Conservation (phyloP, 345 rosid species). For the Gossypium raimondii region DNA sequence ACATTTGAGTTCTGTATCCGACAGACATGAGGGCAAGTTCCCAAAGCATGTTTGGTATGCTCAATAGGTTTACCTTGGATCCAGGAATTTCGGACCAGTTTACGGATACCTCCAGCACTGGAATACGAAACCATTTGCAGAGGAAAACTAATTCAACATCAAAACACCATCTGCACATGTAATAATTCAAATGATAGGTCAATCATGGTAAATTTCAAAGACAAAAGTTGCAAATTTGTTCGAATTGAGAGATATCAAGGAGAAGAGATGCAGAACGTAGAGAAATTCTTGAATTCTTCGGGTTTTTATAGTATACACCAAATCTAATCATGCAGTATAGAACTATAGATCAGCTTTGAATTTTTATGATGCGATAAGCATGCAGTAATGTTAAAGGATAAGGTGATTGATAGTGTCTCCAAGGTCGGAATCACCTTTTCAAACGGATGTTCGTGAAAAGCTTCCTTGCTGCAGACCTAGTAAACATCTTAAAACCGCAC, state of each 20-base stretch:
- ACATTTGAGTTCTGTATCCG: slow-evolving; percentile 80
- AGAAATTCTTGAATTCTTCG: neutral
- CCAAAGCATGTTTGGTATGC: slow-evolving; percentile 97
- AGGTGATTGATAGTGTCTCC: neutral
- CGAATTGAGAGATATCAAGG: neutral
- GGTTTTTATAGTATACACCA: neutral
- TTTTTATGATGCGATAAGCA: neutral
- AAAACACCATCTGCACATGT: slow-evolving; percentile 86
- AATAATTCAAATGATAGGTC: neutral
- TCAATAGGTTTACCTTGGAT: slow-evolving; percentile 78
- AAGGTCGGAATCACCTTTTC: slow-evolving; percentile 50
- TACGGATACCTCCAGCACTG: slow-evolving; percentile 79
- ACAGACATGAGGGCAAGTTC: slow-evolving; percentile 87
- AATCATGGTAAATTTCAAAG: too few relatives aligned
- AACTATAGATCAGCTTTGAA: too few relatives aligned
- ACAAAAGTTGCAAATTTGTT: neutral
- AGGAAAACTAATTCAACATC: slow-evolving; percentile 90
- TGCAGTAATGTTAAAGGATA: neutral
- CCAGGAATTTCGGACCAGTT: slow-evolving; percentile 98
- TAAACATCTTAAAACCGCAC: slow-evolving; percentile 36
- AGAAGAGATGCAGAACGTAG: neutral
- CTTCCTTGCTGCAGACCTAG: slow-evolving; percentile 51
- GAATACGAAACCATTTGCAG: slow-evolving; percentile 76
- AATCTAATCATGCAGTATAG: too few relatives aligned
- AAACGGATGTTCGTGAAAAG: slow-evolving; percentile 81